Base-by-base conservation (phyloP, 768 basidiomycete species). In the Butyriboletus loyo region DNA sequence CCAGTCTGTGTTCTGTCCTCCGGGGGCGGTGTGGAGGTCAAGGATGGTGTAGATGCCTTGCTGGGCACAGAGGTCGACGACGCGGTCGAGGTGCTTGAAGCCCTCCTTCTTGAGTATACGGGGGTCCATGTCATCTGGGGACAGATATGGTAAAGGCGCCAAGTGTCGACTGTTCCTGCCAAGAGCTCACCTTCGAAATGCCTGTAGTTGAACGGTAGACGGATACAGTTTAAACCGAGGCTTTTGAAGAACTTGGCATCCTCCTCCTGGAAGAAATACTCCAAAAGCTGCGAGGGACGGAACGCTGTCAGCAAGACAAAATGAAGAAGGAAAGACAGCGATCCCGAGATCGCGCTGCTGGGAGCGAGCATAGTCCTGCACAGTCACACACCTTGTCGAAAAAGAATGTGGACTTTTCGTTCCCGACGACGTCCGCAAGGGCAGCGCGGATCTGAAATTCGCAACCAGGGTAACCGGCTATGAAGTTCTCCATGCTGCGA, bases 1-100 rank as follows among this genome's bases (percentile, higher is more conserved):
- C 90, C 91, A 92, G 68, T 84, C 89, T 22, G 77, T 79, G 67
- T 87, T 86, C 68, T 87, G 86, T 3, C 86, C 85, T 36, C 85
- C 86, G 7, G 86, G 83, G 0, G 84, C 83, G 36, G 89, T 78
- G 67, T 93, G 92, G 38, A 92, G 73, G 63, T 93, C 91, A 49
- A 92, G 77, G 62, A 91, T 84, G 55, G 89, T 87, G 74, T 75
- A 87, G 52, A 92, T 88, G 30, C 84, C 86, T 53, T 89, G 78
- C 55, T 81, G 75, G 17, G 87, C 85, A 63, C 91, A 92, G 25
- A 85, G 64, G 41, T 84, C 75, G 57, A 93, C 83, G 38, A 88
- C 85, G n/a, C 88, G 78, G 56, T 92, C 90, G 46, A 92, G 84
- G 69, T 90, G 87, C 66, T 85, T 85, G 74, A 91, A 88, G 25